Conservation (phyloP, 495 filamentous ascomycete species). For the Trichoderma erinaceum region DNA sequence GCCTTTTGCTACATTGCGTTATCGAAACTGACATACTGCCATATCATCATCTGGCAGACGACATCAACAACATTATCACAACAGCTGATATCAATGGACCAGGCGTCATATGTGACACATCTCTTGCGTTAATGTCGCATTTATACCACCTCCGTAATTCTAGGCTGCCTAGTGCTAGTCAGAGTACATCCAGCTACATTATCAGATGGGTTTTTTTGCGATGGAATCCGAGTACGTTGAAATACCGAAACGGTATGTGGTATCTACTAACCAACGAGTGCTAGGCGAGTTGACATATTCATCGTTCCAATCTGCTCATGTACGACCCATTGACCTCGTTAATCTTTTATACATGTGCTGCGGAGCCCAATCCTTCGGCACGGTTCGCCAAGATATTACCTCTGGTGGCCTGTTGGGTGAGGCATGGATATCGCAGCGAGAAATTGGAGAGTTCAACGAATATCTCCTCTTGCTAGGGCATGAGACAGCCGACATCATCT, state of each 20-base stretch:
- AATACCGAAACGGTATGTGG: neutral
- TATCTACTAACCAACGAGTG: conserved; percentile 3
- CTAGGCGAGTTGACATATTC: conserved; percentile 35
- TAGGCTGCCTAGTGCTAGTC: conserved; percentile 57
- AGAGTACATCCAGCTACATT: conserved; percentile 60
- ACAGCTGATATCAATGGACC: conserved; percentile 78
- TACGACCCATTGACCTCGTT: conserved; percentile 36
- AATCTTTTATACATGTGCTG: conserved; percentile 43
- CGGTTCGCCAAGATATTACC: conserved; percentile 26
- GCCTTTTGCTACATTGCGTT: conserved; percentile 64
- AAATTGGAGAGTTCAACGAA: conserved; percentile 25
- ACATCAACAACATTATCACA: conserved; percentile 61
- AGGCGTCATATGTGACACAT: conserved; percentile 68
- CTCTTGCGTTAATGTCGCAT: conserved; percentile 64
- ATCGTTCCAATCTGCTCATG: conserved; percentile 35
- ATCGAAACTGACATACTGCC: conserved; percentile 56
- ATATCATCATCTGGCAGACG: conserved; percentile 55
- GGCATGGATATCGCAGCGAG: conserved; percentile 27
- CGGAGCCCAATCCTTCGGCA: conserved; percentile 25
- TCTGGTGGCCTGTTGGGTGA: conserved; percentile 34
- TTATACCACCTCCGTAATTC: conserved; percentile 52
- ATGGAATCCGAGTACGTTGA: conserved; percentile 65
- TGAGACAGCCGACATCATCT: neutral
- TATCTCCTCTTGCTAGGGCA: conserved; percentile 39
- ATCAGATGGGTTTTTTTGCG: conserved; percentile 72